Conservation (phyloP, 2,329 filamentous ascomycete species). For the Onygena corvina region DNA sequence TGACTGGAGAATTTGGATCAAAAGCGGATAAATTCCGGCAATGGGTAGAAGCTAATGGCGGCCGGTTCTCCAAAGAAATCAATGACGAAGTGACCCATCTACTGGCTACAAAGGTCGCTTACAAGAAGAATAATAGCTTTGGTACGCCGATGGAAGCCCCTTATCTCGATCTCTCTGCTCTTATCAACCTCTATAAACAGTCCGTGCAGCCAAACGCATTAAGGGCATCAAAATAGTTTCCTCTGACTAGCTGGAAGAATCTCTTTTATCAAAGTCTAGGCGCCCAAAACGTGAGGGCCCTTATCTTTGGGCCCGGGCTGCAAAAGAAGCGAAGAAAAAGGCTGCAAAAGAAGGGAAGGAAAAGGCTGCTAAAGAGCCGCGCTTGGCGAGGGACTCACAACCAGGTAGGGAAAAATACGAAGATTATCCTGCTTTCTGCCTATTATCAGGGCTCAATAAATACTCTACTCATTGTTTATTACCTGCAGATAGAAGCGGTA, state of each 20-base stretch:
- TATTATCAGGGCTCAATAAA: background rate
- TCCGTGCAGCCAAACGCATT: constrained; percentile 29
- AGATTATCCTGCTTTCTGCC: background rate
- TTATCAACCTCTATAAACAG: constrained; percentile 22
- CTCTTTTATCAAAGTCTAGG: constrained; percentile 24
- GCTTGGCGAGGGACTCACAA: background rate
- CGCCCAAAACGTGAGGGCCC: constrained; percentile 26
- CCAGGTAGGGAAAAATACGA: background rate
- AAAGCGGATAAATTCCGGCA: constrained; percentile 46
- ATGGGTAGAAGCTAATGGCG: constrained; percentile 56
- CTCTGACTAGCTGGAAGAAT: constrained; percentile 39
- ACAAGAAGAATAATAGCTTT: constrained; percentile 37
- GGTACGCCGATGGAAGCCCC: constrained; percentile 20
- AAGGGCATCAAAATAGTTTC: constrained; percentile 34
- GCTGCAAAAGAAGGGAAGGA: background rate
- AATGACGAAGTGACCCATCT: constrained; percentile 56
- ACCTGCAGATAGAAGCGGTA: background rate
- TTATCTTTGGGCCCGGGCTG: constrained; percentile 21
- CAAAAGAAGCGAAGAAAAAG: constrained; percentile 30
- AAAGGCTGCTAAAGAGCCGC: background rate
- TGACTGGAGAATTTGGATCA: constrained; percentile 47
- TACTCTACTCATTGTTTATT: background rate
- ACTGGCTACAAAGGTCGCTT: constrained; percentile 52
- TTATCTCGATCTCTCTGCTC: background rate
- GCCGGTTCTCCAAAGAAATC: constrained; percentile 43